Evolutionary conservation across 2,329 filamentous ascomycete genomes (phyloP), one percentile per base, ranked within the genome.

Genomic region (Diaporthe vexans): DNA sequence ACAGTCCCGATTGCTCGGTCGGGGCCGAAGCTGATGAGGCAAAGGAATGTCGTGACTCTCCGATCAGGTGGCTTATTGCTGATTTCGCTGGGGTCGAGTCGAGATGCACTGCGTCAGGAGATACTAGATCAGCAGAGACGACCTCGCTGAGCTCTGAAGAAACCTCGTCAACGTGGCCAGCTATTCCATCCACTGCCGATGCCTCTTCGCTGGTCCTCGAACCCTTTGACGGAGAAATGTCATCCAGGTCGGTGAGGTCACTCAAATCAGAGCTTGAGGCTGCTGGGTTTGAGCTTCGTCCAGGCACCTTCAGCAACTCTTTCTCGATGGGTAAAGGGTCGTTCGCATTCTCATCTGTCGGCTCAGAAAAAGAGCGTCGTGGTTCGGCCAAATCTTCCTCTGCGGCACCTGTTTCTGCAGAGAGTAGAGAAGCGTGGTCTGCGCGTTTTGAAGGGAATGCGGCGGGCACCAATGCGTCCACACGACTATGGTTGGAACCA

Each of bases 1-100:
- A 88, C 35, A 88, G 80, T 59, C 91, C 89, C 69, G 90, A 91
- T 35, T 85, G 82, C 73, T 91, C 89, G 75, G 89, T 88, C 43
- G 87, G 77, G 73, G 82, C 84, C 24, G 88, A 88, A 26, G 87
- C 82, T n/a, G 89, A 89, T 19, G 90, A 91, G 59, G 85, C 83
- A 76, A 88, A 83, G 48, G 88, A 89, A 54, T 80, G 84, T 78
- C 76, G 61, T 10, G 67, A 51, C 9, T 76, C 76, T n/a, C 76
- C 78, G 17, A 73, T 67, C 57, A 77, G 52, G 24, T 58, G 72
- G 54, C 61, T 74, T 8, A 71, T 71, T n/a, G 73, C 72, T 19
- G 69, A 75, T 46, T 78, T 75, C 33, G 69, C 57, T 19, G 72
- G 72, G 6, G 73, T 59, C 9, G 57, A n/a, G 43, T 65, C 73